Base-by-base conservation (phyloP, 805 yeast genomes). In the Yarrowia bubula region DNA sequence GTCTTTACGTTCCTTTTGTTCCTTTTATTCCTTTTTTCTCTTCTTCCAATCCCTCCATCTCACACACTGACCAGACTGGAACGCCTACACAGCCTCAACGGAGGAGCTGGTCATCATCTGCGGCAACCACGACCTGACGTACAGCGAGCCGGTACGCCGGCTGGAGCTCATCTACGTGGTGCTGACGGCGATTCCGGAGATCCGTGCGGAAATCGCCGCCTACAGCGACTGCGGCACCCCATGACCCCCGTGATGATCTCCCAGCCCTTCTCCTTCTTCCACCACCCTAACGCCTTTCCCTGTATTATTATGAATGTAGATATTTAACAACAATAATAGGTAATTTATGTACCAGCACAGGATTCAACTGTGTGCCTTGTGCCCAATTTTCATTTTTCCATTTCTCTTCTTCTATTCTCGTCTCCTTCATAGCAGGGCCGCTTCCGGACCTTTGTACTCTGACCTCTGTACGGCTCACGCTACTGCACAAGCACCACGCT, bases 221-320 rank as follows among this genome's bases (percentile, higher is more conserved):
- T 51, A 51, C 35, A 51, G 58, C 17, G 58, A 51, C n/a, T 51
- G 58, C 14, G 58, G 58, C 10, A 51, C 58, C 7, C 58, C 58
- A 9, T 51, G 15, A 32, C 28, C 28, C 28, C 28, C 28, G 28
- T 22, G 28, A 22, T 22, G 28, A 22, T 5, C 28, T 22, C 28
- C 28, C 28, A 22, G 28, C 28, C 28, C 28, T 22, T 22, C 28
- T 22, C 28, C 28, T 22, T 22, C 28, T 13, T 44, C 15, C 32
- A n/a, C 35, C 50, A 33, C 38, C 15, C 38, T 38, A 31, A 47
- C 37, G 22, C 38, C 5, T 9, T n/a, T 15, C 22, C 11, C 15
- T 48, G 41, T 48, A 48, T 48, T 48, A 22, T 22, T 22, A 48
- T 48, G 5, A 33, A 48, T 48, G 55, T 48, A 48, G 39, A 44